A percentile compares a stretch with the other conserved stretches of the same genome.
These are phyloP conservation scores for Zychaea mexicana DNA, from an alignment of 371 early-diverging fungal species.

Conservation along the genomic window DNA sequence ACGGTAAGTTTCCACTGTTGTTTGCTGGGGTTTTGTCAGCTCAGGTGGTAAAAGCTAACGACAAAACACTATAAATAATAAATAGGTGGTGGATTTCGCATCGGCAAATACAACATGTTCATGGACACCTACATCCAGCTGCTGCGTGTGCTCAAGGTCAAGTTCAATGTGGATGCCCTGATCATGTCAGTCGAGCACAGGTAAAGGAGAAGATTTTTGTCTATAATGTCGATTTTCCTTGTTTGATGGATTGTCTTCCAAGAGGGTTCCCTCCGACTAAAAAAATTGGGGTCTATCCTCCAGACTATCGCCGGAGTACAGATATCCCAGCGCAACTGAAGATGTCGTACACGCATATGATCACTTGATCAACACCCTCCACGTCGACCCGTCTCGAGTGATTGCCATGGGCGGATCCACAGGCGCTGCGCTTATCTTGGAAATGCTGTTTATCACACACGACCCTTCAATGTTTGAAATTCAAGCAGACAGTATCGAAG, in stretches of 20 bases:
- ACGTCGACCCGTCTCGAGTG: conserved; percentile 31
- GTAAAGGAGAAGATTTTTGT: not conserved
- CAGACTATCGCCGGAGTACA: conserved; percentile 49
- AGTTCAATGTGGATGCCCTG: conserved; percentile 37
- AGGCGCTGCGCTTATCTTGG: conserved; percentile 44
- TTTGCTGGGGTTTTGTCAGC: not conserved
- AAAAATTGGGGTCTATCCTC: too few species aligned
- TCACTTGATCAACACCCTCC: conserved; percentile 27
- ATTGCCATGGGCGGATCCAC: conserved; percentile 44
- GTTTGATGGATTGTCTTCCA: not conserved
- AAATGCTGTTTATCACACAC: conserved; percentile 50
- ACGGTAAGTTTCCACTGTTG: conserved; percentile 28
- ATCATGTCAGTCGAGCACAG: conserved; percentile 54
- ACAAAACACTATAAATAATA: not conserved
- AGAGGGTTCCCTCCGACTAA: not conserved
- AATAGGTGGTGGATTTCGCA: conserved; percentile 51
- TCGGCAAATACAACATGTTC: conserved; percentile 52
- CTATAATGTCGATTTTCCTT: not conserved
- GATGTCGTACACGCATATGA: conserved; percentile 52
- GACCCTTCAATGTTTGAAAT: conserved; percentile 54
- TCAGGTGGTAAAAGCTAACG: too few species aligned
- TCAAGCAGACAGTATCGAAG: conserved; percentile 28
- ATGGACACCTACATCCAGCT: conserved; percentile 49
- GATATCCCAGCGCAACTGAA: conserved; percentile 49
- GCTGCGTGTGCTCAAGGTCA: conserved; percentile 37